Percentiles rank a stretch among this genome's conserved stretches.
Conservation (phyloP, 148 eudicot genomes). For the Polygonum aviculare region DNA sequence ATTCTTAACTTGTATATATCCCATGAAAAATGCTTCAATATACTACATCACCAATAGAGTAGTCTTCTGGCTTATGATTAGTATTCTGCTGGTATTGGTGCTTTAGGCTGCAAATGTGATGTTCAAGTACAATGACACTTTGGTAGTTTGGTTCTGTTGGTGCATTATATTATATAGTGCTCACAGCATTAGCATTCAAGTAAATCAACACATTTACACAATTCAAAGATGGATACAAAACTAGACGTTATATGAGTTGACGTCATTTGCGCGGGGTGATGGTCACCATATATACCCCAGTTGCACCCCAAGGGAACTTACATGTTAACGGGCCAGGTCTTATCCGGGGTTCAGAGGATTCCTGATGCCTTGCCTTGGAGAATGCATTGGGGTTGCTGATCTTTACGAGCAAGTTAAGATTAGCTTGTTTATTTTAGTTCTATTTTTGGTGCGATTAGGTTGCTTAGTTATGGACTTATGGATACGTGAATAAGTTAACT, state of each 20-base stretch:
- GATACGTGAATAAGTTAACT: background rate
- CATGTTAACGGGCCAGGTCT: slow-evolving; percentile 54
- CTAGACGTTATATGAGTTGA: background rate
- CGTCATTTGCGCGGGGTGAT: too few species aligned
- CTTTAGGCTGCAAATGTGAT: background rate
- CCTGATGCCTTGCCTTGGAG: slow-evolving; percentile 47
- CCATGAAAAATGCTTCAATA: too few species aligned
- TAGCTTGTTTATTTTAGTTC: too few species aligned
- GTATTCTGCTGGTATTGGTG: background rate
- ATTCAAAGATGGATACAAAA: background rate
- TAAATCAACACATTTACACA: background rate
- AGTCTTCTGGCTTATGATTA: background rate
- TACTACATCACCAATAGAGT: too few species aligned
- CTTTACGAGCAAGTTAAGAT: too few species aligned
- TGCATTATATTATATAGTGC: too few species aligned
- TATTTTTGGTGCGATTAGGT: background rate
- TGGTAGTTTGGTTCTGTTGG: background rate
- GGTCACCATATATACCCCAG: too few species aligned
- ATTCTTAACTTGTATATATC: too few species aligned
- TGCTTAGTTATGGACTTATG: background rate
- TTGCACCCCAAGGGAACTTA: slow-evolving; percentile 67
- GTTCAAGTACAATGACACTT: background rate
- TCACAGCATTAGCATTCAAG: background rate
- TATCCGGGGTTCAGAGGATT: slow-evolving; percentile 61
- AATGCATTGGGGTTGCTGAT: slow-evolving; percentile 51